Base-by-base conservation (phyloP, 2,329 filamentous ascomycete species). In the Calonectria crousiana region DNA sequence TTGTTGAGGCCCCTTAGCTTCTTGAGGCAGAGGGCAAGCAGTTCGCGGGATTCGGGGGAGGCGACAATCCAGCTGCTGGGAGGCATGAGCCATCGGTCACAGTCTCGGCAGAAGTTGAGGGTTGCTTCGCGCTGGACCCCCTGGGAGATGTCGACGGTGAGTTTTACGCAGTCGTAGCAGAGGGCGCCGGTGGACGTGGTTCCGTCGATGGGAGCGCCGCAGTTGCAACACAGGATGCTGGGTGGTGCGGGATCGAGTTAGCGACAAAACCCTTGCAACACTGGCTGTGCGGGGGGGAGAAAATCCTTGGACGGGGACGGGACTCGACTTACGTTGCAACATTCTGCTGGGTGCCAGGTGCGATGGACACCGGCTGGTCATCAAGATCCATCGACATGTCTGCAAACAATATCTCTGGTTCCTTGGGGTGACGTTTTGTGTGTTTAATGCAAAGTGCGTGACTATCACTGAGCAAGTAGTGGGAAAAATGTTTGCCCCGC, bases 121-220 rank as follows among this genome's bases (percentile, higher is more conserved):
- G 93, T 94, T 66, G 95, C 95, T 85, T 99, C 97, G 83, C 96
- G 92, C 85, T 95, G 96, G 77, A 98, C 96, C 74, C 95, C 95
- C 83, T 94, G 89, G 32, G 96, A 97, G 79, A 98, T 96, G 86
- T 99, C 97, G 86, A 97, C 92, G 64, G 95, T 97, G 79, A 97
- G 91, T 85, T 98, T 98, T 83, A 98, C 92, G 85, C 97, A 98
- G 88, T 98, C 96, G 85, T 95, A 95, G 88, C 97, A 99, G 72
- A 98, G 93, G 51, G 97, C 96, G 75, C 95, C 95, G 68, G 94
- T 93, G 32, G 95, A 90, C 18, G 92, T 92, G 23, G 95, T 98
- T 85, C 97, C 97, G 85, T 98, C 96, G 82, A 99, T 98, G 49
- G 96, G 93, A 74, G 95, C 95, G 83, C 96, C 97, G 85, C 97